Conservation (phyloP, 2,329 filamentous ascomycete genomes). For the Geoglossum cookeanum region DNA sequence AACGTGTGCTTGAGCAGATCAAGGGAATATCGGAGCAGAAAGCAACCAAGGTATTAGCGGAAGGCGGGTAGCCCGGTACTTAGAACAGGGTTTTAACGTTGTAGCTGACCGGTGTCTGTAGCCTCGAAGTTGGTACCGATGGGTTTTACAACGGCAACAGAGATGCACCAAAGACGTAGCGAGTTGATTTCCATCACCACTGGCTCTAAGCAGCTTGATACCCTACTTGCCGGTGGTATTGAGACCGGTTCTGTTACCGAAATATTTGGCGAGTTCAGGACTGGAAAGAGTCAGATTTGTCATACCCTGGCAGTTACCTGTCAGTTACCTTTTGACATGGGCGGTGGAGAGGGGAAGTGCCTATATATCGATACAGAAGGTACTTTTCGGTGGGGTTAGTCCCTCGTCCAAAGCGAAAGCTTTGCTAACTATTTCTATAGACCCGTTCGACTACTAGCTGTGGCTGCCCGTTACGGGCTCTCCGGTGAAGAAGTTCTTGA, state of each 20-base stretch:
- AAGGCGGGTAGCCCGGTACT: slow-evolving; percentile 41
- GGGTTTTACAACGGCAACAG: slow-evolving; percentile 96
- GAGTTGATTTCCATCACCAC: slow-evolving; percentile 97
- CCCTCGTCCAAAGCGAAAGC: not conserved
- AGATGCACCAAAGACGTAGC: slow-evolving; percentile 94
- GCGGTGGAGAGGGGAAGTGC: slow-evolving; percentile 93
- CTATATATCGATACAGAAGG: slow-evolving; percentile 97
- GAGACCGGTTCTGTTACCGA: slow-evolving; percentile 97
- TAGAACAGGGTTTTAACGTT: not conserved
- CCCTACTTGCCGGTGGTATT: slow-evolving; percentile 77
- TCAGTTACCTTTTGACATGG: slow-evolving; percentile 96
- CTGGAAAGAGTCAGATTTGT: slow-evolving; percentile 95
- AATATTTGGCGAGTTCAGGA: slow-evolving; percentile 93
- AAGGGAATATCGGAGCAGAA: slow-evolving; percentile 98
- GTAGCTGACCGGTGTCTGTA: slow-evolving; percentile 20
- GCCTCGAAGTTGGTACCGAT: slow-evolving; percentile 93
- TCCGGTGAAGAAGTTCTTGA: slow-evolving; percentile 95
- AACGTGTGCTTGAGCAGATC: slow-evolving; percentile 71
- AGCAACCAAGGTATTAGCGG: slow-evolving; percentile 72
- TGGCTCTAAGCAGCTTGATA: slow-evolving; percentile 93
- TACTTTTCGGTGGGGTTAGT: slow-evolving; percentile 43
- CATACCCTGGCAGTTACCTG: slow-evolving; percentile 98
- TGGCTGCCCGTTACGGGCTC: slow-evolving; percentile 84
- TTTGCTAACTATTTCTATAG: slow-evolving; percentile 18
- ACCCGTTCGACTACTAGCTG: slow-evolving; percentile 73